Percentiles rank a stretch among this genome's conserved stretches.
phyloP scores from a whole-genome alignment of 2,329 filamentous ascomycete genomes.

The Ophiocordyceps unilateralis region DNA sequence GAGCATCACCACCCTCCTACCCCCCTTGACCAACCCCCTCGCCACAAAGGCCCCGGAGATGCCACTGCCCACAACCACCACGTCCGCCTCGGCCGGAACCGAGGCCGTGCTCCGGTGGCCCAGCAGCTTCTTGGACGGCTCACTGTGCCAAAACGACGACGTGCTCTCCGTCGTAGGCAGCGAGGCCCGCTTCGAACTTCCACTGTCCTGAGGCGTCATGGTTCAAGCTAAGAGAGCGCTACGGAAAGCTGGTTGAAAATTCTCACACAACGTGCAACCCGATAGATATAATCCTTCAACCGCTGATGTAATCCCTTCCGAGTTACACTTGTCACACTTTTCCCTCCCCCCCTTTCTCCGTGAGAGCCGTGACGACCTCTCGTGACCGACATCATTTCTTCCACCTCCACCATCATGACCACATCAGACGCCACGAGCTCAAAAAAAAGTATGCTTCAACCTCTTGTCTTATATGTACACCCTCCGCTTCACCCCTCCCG shows the following conservation, averaged over 20 bases:
- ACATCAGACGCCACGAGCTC: neutral
- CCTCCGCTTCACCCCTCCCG: neutral
- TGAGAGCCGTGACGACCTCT: neutral
- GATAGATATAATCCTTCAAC: no score
- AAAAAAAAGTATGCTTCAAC: neutral
- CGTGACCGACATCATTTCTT: neutral
- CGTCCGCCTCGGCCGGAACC: conserved; percentile 45
- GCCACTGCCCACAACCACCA: conserved; percentile 58
- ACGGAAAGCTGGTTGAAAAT: no score
- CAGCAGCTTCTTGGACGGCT: conserved; percentile 45
- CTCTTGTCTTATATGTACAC: neutral
- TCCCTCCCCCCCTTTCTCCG: no score
- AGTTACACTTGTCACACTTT: no score
- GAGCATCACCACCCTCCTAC: conserved; percentile 47
- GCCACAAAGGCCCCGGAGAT: conserved; percentile 62
- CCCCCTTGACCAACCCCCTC: conserved; percentile 36
- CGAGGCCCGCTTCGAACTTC: conserved; percentile 21
- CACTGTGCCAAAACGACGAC: conserved; percentile 55
- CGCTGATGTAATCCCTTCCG: no score
- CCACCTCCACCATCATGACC: neutral
- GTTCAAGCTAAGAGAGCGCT: no score
- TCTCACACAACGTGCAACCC: no score
- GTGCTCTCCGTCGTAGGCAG: conserved; percentile 46
- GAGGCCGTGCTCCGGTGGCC: conserved; percentile 50
- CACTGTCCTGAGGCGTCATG: conserved; percentile 11